Evolutionary conservation across 495 filamentous ascomycete species (phyloP).

Genomic region (Rhypophila decipiens): DNA sequence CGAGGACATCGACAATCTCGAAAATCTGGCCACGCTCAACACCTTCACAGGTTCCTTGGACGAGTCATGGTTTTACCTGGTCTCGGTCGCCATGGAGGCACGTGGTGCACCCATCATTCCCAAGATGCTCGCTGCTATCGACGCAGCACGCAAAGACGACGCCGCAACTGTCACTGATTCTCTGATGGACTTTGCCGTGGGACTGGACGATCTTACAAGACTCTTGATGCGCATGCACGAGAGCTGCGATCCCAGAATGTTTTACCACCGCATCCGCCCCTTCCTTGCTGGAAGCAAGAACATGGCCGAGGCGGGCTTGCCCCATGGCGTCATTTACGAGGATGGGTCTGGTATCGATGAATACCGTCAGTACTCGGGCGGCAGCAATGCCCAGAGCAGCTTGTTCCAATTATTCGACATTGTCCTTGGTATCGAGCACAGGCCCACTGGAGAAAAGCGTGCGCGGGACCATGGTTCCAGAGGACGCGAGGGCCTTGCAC

Average conservation of each 20-base stretch:
- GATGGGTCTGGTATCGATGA: slow-evolving; percentile 62
- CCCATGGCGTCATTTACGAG: slow-evolving; percentile 82
- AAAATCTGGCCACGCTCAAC: slow-evolving; percentile 76
- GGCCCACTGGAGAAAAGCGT: slow-evolving; percentile 72
- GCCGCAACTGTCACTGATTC: slow-evolving; percentile 63
- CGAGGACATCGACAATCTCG: slow-evolving; percentile 70
- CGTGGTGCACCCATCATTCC: slow-evolving; percentile 83
- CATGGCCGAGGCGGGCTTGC: slow-evolving; percentile 89
- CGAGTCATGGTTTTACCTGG: slow-evolving; percentile 96
- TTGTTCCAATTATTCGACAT: slow-evolving; percentile 97
- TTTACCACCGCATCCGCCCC: slow-evolving; percentile 89
- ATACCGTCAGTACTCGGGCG: slow-evolving; percentile 82
- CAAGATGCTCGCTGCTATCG: slow-evolving; percentile 80
- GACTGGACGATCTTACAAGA: slow-evolving; percentile 71
- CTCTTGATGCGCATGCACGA: slow-evolving; percentile 85
- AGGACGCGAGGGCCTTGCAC: slow-evolving; percentile 45
- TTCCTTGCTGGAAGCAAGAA: slow-evolving; percentile 96
- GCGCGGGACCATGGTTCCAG: slow-evolving; percentile 35
- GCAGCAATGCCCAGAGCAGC: slow-evolving; percentile 94
- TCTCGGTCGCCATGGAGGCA: slow-evolving; percentile 94
- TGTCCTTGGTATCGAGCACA: slow-evolving; percentile 82
- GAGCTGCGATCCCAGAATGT: slow-evolving; percentile 86
- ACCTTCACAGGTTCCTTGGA: slow-evolving; percentile 95
- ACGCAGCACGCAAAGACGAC: slow-evolving; percentile 69
- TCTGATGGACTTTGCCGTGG: slow-evolving; percentile 73